phyloP scores from a whole-genome alignment of 2,329 filamentous ascomycete genomes.

The Microcyclospora tardicrescens region DNA sequence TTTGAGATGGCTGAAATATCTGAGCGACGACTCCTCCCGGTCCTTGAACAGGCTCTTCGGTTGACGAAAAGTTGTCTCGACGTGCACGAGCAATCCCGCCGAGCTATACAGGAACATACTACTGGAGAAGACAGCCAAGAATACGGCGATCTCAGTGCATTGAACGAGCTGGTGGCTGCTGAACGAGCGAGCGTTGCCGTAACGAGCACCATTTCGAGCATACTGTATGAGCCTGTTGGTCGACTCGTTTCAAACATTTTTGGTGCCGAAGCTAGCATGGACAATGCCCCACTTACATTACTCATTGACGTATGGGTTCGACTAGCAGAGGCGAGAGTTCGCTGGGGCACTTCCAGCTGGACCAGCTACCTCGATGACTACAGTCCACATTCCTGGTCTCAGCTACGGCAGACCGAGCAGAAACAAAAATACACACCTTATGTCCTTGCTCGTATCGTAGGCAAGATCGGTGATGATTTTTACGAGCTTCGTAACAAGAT shows the following conservation, averaged over 20 bases:
- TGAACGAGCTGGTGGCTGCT: conserved; percentile 29
- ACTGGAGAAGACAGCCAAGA: conserved; percentile 50
- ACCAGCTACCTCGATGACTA: conserved; percentile 43
- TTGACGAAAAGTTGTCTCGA: conserved; percentile 32
- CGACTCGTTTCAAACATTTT: conserved; percentile 48
- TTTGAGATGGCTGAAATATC: conserved; percentile 40
- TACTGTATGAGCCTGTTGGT: conserved; percentile 37
- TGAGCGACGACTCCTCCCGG: conserved; percentile 26
- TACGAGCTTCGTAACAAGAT: conserved; percentile 35
- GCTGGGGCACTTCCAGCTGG: conserved; percentile 36
- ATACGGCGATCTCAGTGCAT: conserved; percentile 45
- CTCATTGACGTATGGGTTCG: conserved; percentile 44
- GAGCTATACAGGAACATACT: conserved; percentile 19
- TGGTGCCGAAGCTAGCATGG: conserved; percentile 42
- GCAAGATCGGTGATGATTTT: conserved; percentile 28
- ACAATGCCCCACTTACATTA: conserved; percentile 40
- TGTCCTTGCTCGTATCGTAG: conserved; percentile 29
- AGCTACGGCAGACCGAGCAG: conserved; percentile 34
- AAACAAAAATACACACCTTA: conserved; percentile 33
- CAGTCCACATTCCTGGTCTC: conserved; percentile 37
- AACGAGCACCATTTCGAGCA: conserved; percentile 22
- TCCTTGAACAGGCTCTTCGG: conserved; percentile 38
- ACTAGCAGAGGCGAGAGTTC: conserved; percentile 36
- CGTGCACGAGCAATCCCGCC: conserved; percentile 7
- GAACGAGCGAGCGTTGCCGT: background rate